Base-by-base conservation (phyloP, 1,284 basidiomycete genomes). In the Rhodotorula mucilaginosa region DNA sequence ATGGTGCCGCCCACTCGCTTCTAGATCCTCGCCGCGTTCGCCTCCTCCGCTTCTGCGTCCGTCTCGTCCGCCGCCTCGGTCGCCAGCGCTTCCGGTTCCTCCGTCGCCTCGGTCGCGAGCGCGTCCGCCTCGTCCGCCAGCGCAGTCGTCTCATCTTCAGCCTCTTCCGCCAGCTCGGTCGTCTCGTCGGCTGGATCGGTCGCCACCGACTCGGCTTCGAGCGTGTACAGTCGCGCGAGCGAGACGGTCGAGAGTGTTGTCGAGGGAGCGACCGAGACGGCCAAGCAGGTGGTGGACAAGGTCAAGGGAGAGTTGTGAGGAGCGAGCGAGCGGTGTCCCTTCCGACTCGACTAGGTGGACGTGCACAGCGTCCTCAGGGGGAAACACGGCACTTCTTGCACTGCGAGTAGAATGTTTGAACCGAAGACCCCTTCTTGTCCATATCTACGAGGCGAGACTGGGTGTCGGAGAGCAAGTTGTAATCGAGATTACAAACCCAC, bases 261-360 rank as follows among this genome's bases (percentile, higher is more conserved):
- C 5, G 71, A 59, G 15, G 69, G 77, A 51, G 75, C 74, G n/a
- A 72, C 73, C 10, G 76, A 77, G 29, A 52, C 46, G n/a, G 68
- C 39, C 8, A 52, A 19, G 5, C 60, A 56, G 19, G 71, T 59
- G 15, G 61, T 59, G 2, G 61, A 69, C 54, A 54, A 56, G 19
- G 70, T 81, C 64, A 79, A 79, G 70, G 76, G 76, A 60, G 80
- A 80, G 74, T 72, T 80, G 23, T 80, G 71, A 68, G 54, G 18
- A 18, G 13, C 0, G 6, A 19, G 10, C 15, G n/a, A 0, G 10
- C 10, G 2, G 5, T 19, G 8, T 19, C 5, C 18, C 23, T 49
- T 18, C 48, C 48, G 48, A 16, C 23, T 5, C 16, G 48, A n/a
- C n/a, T n/a, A n/a, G n/a, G n/a, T n/a, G n/a, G n/a, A n/a, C n/a